Percentiles rank a stretch among this genome's conserved stretches.
phyloP scores from a whole-genome alignment of 2,329 filamentous ascomycete species.

The Epicoccum nigrum region DNA sequence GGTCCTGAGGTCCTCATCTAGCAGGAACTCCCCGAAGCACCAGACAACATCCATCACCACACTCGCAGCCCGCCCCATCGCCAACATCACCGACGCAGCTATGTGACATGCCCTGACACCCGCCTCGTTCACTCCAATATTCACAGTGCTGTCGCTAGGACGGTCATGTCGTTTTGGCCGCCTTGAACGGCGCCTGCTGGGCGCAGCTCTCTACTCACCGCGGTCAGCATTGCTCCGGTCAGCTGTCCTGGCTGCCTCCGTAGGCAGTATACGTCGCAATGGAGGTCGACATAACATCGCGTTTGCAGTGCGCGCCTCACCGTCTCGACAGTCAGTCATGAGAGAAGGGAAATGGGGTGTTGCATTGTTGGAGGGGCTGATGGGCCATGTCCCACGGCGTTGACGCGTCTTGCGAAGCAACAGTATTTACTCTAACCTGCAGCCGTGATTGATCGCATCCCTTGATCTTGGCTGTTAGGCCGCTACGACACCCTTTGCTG shows the following conservation, averaged over 20 bases:
- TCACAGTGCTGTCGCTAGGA: conserved; percentile 15
- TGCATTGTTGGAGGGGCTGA: background rate
- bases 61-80: conserved; percentile 4
- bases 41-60: conserved; percentile 11
- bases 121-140: conserved; percentile 4
- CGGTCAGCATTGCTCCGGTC: background rate
- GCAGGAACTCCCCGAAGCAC: conserved; percentile 21
- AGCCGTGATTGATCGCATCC: conserved; percentile 7
- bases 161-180: conserved; percentile 8
- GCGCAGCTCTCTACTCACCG: background rate
- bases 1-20: too few relatives aligned
- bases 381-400: background rate
- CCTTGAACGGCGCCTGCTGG: conserved; percentile 7
- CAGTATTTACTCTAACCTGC: conserved; percentile 1
- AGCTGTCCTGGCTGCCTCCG: background rate
- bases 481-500: background rate
- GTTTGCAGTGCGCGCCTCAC: background rate
- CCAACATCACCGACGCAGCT: conserved; percentile 10
- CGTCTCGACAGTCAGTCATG: background rate
- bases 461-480: conserved; percentile 7
- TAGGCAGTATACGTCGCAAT: background rate
- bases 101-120: conserved; percentile 6
- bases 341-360: background rate
- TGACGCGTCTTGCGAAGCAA: background rate
- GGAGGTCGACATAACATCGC: background rate